phyloP scores from a whole-genome alignment of 2,329 filamentous ascomycete genomes.

The Nemania bipapillata region DNA sequence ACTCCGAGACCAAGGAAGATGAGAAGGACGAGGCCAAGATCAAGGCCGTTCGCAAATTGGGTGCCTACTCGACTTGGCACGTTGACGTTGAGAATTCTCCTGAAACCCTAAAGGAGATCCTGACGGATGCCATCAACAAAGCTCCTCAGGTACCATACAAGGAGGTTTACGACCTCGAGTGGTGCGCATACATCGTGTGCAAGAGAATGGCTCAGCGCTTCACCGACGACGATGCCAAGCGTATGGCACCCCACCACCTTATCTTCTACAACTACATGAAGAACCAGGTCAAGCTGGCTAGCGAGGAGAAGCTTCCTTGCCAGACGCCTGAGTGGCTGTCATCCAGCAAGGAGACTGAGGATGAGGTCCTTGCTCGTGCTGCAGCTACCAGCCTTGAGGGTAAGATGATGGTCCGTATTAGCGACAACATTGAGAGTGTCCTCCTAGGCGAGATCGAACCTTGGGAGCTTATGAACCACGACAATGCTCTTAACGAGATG shows the following conservation, averaged over 20 bases:
- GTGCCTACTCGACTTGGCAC: slow-evolving; percentile 45
- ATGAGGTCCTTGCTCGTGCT: slow-evolving; percentile 44
- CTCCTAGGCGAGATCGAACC: slow-evolving; percentile 46
- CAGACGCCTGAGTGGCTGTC: slow-evolving; percentile 45
- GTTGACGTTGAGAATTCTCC: slow-evolving; percentile 48
- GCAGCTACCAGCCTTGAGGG: slow-evolving; percentile 45
- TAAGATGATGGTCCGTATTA: slow-evolving; percentile 49
- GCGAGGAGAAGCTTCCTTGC: slow-evolving; percentile 44
- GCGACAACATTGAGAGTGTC: slow-evolving; percentile 47
- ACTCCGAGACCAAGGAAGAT: slow-evolving; percentile 38
- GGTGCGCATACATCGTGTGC: slow-evolving; percentile 49
- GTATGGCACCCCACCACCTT: slow-evolving; percentile 45
- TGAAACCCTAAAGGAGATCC: slow-evolving; percentile 38
- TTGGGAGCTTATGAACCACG: slow-evolving; percentile 49
- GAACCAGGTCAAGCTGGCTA: slow-evolving; percentile 44
- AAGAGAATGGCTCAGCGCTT: slow-evolving; percentile 46
- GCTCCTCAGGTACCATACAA: slow-evolving; percentile 44
- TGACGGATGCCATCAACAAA: slow-evolving; percentile 39
- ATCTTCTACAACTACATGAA: slow-evolving; percentile 49
- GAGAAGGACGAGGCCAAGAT: slow-evolving; percentile 43
- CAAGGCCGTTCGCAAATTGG: slow-evolving; percentile 44
- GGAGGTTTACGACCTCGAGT: slow-evolving; percentile 45
- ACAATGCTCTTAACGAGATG: slow-evolving; percentile 49
- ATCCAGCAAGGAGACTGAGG: slow-evolving; percentile 41
- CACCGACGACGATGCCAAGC: slow-evolving; percentile 41